Base-by-base conservation (phyloP, 768 basidiomycete species). In the Termitomyces sp. region DNA sequence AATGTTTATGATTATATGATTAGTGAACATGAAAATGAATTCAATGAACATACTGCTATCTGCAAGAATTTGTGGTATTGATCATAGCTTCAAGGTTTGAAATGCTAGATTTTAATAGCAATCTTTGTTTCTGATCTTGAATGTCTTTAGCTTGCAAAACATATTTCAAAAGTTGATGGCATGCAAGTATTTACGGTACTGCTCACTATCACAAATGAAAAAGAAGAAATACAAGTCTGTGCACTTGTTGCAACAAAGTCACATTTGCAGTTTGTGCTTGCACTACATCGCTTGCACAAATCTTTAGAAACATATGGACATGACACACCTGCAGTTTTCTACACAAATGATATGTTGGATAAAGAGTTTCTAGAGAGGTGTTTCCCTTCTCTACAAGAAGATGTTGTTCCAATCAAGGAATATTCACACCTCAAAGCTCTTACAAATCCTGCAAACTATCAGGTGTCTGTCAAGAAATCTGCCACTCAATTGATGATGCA, bases 331-430 rank as follows among this genome's bases (percentile, higher is more conserved):
- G 0, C n/a, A 0, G n/a, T 68, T 6, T 54, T 72, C 13, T 72
- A 65, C 56, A 72, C 71, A 0, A 70, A 74, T 46, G 70, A 65
- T 44, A 65, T 72, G 49, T 47, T 61, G 0, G 72, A 73, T 46
- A 71, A 69, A 31, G 16, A 52, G 0, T 58, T 59, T 41, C 53
- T 60, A 7, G 51, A 47, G 56, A 42, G 44, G 13, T 56, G 34
- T 9, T 65, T 64, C 29, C 67, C 65, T 1, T 59, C 57, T 6
- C 56, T 68, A 20, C 37, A 26, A 29, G 24, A 62, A 16, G 53
- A 58, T 56, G 53, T 68, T 29, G 10, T 27, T 8, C 59, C 64
- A 9, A 48, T 66, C 31, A 66, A 69, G 29, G 67, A 57, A 61
- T 27, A 54, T 54, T 43, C 43, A 0, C 41, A 69, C 22, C 64